phyloP scores from a whole-genome alignment of 495 filamentous ascomycete species.

The Pyrenula massariospora region DNA sequence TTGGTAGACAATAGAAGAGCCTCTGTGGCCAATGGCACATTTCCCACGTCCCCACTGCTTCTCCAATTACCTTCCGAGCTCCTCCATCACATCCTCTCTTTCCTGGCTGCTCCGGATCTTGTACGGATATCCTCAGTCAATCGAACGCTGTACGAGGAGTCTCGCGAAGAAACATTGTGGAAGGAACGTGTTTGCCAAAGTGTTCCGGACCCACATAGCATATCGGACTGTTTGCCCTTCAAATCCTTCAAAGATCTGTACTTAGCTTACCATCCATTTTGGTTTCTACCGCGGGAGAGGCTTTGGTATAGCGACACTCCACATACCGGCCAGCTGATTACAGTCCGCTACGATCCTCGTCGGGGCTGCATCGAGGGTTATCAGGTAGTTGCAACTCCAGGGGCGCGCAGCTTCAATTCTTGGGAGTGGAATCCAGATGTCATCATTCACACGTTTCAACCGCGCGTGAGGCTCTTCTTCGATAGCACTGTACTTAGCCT shows the following conservation, averaged over 20 bases:
- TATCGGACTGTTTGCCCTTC: constrained; percentile 40
- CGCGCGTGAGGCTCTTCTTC: constrained; percentile 53
- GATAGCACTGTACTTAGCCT: constrained; percentile 60
- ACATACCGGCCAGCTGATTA: constrained; percentile 56
- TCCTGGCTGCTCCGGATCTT: constrained; percentile 47
- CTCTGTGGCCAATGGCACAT: no score
- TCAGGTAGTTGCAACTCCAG: constrained; percentile 55
- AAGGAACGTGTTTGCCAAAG: constrained; percentile 47
- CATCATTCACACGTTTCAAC: constrained; percentile 63
- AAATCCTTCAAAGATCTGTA: constrained; percentile 57
- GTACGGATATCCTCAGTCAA: constrained; percentile 41
- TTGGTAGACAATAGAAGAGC: no score
- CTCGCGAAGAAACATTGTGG: constrained; percentile 50
- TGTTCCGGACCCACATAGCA: constrained; percentile 31
- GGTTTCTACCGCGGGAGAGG: constrained; percentile 71
- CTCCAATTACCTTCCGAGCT: constrained; percentile 48
- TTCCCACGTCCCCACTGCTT: not conserved
- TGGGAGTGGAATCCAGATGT: constrained; percentile 61
- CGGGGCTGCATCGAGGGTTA: constrained; percentile 71
- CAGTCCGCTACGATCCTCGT: constrained; percentile 60
- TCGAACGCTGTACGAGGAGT: constrained; percentile 35
- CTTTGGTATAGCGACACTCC: constrained; percentile 75
- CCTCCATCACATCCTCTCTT: constrained; percentile 46
- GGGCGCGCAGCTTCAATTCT: constrained; percentile 32
- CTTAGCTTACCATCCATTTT: constrained; percentile 60